Percentiles rank a stretch among this genome's conserved stretches.
Evolutionary conservation across 345 rosid species (phyloP).

Genomic region (Linum lewisii): DNA sequence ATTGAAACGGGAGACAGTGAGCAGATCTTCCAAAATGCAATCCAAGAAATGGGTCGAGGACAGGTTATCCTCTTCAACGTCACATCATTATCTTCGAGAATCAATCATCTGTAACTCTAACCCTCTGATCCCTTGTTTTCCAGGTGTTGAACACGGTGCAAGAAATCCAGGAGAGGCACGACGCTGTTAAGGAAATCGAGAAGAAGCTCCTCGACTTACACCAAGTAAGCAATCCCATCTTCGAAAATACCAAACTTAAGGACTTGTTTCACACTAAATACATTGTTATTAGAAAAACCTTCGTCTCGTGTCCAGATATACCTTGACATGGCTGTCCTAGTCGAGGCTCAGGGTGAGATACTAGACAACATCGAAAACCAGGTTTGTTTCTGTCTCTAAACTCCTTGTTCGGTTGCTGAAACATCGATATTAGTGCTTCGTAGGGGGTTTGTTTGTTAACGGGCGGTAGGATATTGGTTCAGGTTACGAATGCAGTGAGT

Average conservation of each 20-base stretch:
- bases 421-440: neutral
- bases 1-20: slow-evolving; percentile 94
- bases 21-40: slow-evolving; percentile 85
- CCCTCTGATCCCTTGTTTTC: slow-evolving; percentile 1
- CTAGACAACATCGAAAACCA: slow-evolving; percentile 62
- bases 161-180: slow-evolving; percentile 96
- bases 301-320: slow-evolving; percentile 37
- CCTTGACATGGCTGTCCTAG: slow-evolving; percentile 65
- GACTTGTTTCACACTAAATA: neutral
- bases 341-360: slow-evolving; percentile 64
- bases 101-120: neutral
- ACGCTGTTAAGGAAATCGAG: slow-evolving; percentile 79
- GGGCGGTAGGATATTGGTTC: slow-evolving; percentile 10
- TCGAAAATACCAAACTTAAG: neutral
- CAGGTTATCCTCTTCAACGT: slow-evolving; percentile 38
- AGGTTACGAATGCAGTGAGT: slow-evolving; percentile 42
- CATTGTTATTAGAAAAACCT: neutral
- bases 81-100: neutral
- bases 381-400: slow-evolving; percentile 29
- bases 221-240: slow-evolving; percentile 37
- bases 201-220: slow-evolving; percentile 85
- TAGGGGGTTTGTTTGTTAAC: neutral
- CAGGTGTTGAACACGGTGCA: slow-evolving; percentile 78
- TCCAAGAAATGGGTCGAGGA: slow-evolving; percentile 89
- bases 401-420: neutral